Evolutionary conservation across 2,329 filamentous ascomycete genomes (phyloP).

Genomic region (Pseudogymnoascus sp.): DNA sequence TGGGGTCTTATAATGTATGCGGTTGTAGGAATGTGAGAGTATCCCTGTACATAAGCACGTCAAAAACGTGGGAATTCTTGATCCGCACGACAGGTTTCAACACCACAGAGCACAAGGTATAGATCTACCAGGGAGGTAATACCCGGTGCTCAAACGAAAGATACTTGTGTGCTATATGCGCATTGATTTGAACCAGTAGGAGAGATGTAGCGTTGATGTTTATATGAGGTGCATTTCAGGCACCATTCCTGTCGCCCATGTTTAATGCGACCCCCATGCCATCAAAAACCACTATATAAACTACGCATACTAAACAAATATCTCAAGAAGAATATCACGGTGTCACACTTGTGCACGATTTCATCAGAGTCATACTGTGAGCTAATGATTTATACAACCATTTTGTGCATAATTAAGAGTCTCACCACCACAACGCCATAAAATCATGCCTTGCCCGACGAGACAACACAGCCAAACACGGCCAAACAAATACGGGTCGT

Average conservation of each 20-base stretch:
- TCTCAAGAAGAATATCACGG: neutral
- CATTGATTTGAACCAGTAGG: neutral
- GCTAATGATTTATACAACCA: neutral
- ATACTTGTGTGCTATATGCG: neutral
- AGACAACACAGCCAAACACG: neutral
- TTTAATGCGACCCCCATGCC: neutral
- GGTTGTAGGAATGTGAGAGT: neutral
- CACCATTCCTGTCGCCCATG: neutral
- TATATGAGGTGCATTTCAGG: neutral
- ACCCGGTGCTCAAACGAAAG: too few species aligned
- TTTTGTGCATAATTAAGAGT: neutral
- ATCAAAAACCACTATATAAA: neutral
- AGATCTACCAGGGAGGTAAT: neutral
- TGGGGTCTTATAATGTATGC: neutral
- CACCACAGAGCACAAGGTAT: neutral
- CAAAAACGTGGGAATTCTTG: neutral
- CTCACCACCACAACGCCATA: neutral
- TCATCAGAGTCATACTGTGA: neutral
- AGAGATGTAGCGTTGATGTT: neutral
- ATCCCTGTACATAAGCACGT: neutral
- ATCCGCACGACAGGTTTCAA: neutral
- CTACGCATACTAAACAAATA: neutral
- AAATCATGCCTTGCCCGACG: neutral
- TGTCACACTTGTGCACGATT: neutral
- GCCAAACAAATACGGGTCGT: neutral